Base-by-base conservation (phyloP, 2,329 filamentous ascomycete genomes). In the Alternaria atra region DNA sequence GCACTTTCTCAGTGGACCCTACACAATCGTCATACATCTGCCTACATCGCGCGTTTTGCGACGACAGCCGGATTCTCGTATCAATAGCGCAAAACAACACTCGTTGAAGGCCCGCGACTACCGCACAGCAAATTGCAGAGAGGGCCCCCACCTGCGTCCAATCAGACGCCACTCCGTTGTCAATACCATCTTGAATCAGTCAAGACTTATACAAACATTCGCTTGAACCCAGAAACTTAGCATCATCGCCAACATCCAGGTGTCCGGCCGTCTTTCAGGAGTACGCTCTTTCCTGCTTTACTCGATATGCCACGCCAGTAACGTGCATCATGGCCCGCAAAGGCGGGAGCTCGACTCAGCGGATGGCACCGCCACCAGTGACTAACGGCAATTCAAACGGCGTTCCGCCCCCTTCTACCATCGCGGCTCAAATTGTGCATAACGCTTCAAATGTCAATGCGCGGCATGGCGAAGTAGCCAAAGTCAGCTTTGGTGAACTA, bases 361-460 rank as follows among this genome's bases (percentile, higher is more conserved):
- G 72, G 56, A 72, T 65, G 60, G 65, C 64, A 40, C 66, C 65
- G 40, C 72, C 67, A 17, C 58, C 63, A 35, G 48, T 53, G 37
- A 55, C 61, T 35, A 75, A 71, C 61, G 73, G 67, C 42, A 44
- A 61, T 44, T 20, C 58, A 2, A 72, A 69, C 34, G 66, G 62
- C 29, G 55, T 64, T 39, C 73, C 74, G 29, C 82, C 82, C 39
- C 91, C 93, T 12, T 97, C 94, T 15, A 96, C 93, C 9, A 85
- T 97, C 72, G 93, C 94, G 53, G 92, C 92, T 12, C 92, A 96
- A 78, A 89, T 97, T 58, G 92, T 95, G 65, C 90, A 92, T 75
- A 92, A 92, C 75, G 89, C 93, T 64, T 88, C 90, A 43, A 86
- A 90, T 23, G 86, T 87, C 51, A 84, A 86, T 52, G 85, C 84